Percentiles rank a stretch among this genome's conserved stretches.
Evolutionary conservation across 345 rosid species (phyloP).

Genomic region (Populus tremula): DNA sequence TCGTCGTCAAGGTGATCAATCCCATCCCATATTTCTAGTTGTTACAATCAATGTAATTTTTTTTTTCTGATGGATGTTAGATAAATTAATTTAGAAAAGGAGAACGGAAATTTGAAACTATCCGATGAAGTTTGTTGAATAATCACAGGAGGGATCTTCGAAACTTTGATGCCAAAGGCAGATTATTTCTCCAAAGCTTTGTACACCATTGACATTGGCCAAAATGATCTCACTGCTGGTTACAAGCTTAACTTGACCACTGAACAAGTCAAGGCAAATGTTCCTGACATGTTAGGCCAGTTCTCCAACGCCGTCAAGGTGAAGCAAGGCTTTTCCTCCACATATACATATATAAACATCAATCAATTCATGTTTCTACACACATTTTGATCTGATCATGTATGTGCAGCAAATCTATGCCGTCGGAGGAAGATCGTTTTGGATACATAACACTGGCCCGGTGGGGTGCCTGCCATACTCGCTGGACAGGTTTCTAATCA

Average conservation of each 20-base stretch:
- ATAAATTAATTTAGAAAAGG: not conserved
- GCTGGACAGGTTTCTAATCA: slow-evolving; percentile 38
- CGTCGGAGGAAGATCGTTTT: slow-evolving; percentile 52
- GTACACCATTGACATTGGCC: slow-evolving; percentile 68
- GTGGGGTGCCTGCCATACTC: slow-evolving; percentile 25
- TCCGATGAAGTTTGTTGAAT: not conserved
- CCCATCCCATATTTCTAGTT: not conserved
- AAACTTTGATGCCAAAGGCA: slow-evolving; percentile 43
- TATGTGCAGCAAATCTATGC: slow-evolving; percentile 25
- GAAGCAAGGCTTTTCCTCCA: not conserved
- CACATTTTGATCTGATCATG: not conserved
- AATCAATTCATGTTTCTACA: not conserved
- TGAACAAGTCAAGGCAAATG: slow-evolving; percentile 51
- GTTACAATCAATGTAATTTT: no score
- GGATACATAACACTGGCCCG: slow-evolving; percentile 28
- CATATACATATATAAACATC: not conserved
- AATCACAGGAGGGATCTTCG: slow-evolving; percentile 7
- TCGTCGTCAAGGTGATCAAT: slow-evolving; percentile 39
- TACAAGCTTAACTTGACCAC: slow-evolving; percentile 57
- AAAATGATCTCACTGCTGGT: slow-evolving; percentile 66
- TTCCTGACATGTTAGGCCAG: slow-evolving; percentile 55
- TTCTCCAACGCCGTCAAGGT: slow-evolving; percentile 15
- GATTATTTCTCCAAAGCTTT: slow-evolving; percentile 45
- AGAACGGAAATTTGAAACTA: no score
- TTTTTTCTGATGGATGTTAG: no score